These are phyloP conservation scores for Phytopythium oedochilum DNA, from an alignment of 352 stramenopile genomes.

Conservation along the genomic window DNA sequence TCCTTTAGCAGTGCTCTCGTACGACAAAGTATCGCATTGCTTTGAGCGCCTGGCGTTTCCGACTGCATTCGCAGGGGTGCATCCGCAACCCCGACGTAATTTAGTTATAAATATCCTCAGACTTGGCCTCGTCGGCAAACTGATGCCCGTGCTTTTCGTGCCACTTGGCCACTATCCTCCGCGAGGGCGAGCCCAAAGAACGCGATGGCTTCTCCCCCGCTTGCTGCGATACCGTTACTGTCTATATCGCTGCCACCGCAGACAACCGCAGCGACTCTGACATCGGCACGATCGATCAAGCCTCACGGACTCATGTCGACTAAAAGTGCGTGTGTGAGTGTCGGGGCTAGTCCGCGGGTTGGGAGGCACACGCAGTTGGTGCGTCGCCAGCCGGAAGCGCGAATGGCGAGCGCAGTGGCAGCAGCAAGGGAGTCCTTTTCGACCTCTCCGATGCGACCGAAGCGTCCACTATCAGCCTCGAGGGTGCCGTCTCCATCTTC, in stretches of 20 bases:
- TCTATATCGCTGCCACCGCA: neutral
- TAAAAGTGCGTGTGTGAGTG: neutral
- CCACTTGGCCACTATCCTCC: neutral
- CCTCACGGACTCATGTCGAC: neutral
- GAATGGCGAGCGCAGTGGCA: neutral
- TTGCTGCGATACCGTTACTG: neutral
- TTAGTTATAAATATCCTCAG: neutral
- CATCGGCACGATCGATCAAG: neutral
- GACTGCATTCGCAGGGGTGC: neutral
- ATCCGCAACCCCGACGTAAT: neutral
- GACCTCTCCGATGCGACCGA: constrained; percentile 13
- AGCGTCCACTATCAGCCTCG: constrained; percentile 34
- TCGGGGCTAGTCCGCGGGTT: constrained; percentile 22
- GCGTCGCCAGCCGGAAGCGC: neutral
- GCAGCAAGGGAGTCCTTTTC: neutral
- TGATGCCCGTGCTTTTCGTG: no score
- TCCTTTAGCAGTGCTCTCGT: neutral
- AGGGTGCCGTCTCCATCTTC: constrained; percentile 15
- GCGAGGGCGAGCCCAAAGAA: neutral
- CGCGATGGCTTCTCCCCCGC: neutral
- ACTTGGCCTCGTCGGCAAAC: no score
- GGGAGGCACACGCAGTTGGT: constrained; percentile 11
- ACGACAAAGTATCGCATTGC: neutral
- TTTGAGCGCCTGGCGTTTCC: neutral
- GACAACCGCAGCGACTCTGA: neutral